These are phyloP conservation scores for Elsinoe australis DNA, from an alignment of 2,329 filamentous ascomycete species.

Conservation along the genomic window DNA sequence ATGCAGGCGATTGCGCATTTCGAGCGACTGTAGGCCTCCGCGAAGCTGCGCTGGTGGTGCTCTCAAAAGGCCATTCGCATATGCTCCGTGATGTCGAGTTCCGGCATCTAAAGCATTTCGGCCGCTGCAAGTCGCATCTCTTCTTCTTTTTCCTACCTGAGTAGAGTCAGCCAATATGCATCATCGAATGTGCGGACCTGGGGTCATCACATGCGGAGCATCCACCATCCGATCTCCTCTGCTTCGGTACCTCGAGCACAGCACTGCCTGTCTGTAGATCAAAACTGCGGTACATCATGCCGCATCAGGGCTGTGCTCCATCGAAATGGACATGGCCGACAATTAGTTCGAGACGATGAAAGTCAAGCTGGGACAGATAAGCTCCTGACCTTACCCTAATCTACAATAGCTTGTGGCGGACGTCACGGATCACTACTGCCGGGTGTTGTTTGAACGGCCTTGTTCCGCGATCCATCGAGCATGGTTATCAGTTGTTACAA, in stretches of 20 bases:
- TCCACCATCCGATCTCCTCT: conserved; percentile 14
- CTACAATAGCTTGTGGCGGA: no score
- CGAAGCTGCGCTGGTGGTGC: conserved; percentile 10
- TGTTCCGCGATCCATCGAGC: not conserved
- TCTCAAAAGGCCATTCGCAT: conserved; percentile 18
- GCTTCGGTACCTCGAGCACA: conserved; percentile 11
- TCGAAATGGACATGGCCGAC: conserved; percentile 7
- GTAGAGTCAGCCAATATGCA: not conserved
- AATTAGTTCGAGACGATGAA: not conserved
- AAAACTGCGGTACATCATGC: conserved; percentile 21
- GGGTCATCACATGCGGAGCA: conserved; percentile 22
- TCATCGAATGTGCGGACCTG: not conserved
- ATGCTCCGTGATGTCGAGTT: conserved; percentile 20
- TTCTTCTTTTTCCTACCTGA: conserved; percentile 24
- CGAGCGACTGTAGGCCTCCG: no score
- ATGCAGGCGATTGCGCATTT: not conserved
- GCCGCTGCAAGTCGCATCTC: conserved; percentile 21
- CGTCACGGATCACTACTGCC: no score
- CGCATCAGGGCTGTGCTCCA: not conserved
- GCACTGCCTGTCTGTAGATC: conserved; percentile 19
- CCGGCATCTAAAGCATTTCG: conserved; percentile 21
- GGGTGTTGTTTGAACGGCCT: not conserved
- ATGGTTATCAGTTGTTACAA: no score
- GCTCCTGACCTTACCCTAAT: no score
- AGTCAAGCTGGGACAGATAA: no score